Evolutionary conservation across 441 rosid species (phyloP).

Genomic region (Isatis lusitanica): DNA sequence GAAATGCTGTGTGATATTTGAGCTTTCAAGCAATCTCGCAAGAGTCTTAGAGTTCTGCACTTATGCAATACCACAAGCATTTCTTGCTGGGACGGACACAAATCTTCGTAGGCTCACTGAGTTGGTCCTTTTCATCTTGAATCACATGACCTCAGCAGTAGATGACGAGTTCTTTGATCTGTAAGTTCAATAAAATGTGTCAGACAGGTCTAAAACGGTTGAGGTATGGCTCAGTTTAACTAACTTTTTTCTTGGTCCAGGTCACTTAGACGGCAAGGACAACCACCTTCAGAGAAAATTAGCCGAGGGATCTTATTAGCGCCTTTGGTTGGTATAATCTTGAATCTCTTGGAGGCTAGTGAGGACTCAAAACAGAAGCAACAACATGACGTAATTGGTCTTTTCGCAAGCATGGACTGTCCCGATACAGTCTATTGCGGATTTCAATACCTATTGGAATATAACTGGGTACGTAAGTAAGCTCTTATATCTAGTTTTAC

Average conservation of each 20-base stretch:
- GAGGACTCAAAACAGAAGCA: conserved; percentile 41
- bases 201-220: conserved; percentile 3
- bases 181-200: conserved; percentile 50
- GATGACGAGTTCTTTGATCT: conserved; percentile 92
- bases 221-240: background rate
- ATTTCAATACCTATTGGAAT: conserved; percentile 80
- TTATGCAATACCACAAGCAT: conserved; percentile 80
- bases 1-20: conserved; percentile 88
- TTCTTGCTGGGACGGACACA: conserved; percentile 79
- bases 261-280: conserved; percentile 78
- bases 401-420: conserved; percentile 90
- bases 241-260: conserved; percentile 35
- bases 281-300: conserved; percentile 69
- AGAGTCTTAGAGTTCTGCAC: conserved; percentile 95
- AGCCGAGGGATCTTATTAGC: conserved; percentile 82
- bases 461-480: conserved; percentile 69
- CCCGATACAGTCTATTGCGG: conserved; percentile 70
- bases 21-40: conserved; percentile 92
- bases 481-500: conserved; percentile 27
- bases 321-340: conserved; percentile 86
- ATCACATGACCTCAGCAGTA: conserved; percentile 77
- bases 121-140: conserved; percentile 78
- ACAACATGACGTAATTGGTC: conserved; percentile 66
- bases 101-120: conserved; percentile 94
- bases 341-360: conserved; percentile 82